A percentile compares a stretch with the other conserved stretches of the same genome.
phyloP scores from a whole-genome alignment of 2,329 filamentous ascomycete species.

The Xenoacremonium recifei region DNA sequence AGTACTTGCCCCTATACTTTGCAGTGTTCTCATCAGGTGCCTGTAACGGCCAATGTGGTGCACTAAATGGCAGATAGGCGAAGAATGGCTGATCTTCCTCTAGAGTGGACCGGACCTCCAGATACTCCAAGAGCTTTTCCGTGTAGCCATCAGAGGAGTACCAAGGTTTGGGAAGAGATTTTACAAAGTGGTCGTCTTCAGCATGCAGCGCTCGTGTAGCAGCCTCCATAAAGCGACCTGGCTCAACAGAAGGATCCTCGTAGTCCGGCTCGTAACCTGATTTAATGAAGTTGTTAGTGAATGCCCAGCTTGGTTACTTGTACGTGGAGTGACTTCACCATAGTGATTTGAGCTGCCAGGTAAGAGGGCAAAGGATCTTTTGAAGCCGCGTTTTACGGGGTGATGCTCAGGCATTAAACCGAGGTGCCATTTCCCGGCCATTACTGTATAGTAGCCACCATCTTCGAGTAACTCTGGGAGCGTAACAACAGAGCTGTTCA shows the following conservation, averaged over 20 bases:
- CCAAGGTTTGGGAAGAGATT: conserved; percentile 47
- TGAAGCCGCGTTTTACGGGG: conserved; percentile 57
- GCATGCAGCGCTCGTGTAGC: conserved; percentile 29
- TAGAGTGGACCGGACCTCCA: conserved; percentile 46
- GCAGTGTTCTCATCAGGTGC: conserved; percentile 52
- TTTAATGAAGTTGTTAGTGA: background rate
- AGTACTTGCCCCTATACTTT: conserved; percentile 60
- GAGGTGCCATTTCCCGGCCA: conserved; percentile 65
- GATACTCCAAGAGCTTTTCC: conserved; percentile 50
- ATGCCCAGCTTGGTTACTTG: too few species aligned
- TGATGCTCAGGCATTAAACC: conserved; percentile 56
- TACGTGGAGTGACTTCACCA: conserved; percentile 20
- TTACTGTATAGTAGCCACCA: conserved; percentile 57
- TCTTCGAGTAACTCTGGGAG: conserved; percentile 58
- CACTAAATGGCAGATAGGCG: conserved; percentile 59
- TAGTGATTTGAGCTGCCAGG: conserved; percentile 58
- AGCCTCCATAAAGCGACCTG: conserved; percentile 35
- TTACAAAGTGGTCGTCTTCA: conserved; percentile 36
- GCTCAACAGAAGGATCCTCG: conserved; percentile 35
- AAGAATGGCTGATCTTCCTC: conserved; percentile 50
- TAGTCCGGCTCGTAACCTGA: conserved; percentile 45
- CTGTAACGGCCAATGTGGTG: conserved; percentile 63
- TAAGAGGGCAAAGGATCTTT: conserved; percentile 57
- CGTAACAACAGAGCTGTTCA: conserved; percentile 58
- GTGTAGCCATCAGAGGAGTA: conserved; percentile 55